Percentiles rank a stretch among this genome's conserved stretches.
phyloP scores from a whole-genome alignment of 1,284 basidiomycete genomes.

The Calocybe gambosa region DNA sequence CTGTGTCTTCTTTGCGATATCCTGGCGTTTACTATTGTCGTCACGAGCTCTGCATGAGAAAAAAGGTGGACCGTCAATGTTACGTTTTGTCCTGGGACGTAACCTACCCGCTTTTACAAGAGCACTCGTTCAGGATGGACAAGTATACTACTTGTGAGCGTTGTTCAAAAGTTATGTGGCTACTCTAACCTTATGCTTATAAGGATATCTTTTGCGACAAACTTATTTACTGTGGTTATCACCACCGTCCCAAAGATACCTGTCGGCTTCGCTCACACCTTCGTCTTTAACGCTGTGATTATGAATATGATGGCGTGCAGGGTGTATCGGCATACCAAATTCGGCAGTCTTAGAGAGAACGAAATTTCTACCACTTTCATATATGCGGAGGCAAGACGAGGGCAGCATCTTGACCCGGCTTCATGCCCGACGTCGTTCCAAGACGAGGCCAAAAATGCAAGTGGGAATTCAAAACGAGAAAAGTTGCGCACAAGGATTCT shows the following conservation, averaged over 20 bases:
- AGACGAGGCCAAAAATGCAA: background rate
- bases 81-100: background rate
- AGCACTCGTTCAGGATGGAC: conserved; percentile 5
- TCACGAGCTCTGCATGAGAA: background rate
- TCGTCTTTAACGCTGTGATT: background rate
- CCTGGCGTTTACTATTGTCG: conserved; percentile 5
- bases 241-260: background rate
- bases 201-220: conserved; percentile 7
- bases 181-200: background rate
- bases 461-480: background rate
- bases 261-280: conserved; percentile 3
- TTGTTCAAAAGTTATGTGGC: background rate
- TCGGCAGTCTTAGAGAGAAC: conserved; percentile 6
- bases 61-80: background rate
- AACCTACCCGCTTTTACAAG: conserved; percentile 3
- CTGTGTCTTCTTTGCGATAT: conserved; percentile 10
- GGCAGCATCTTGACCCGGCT: background rate
- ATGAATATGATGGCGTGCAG: conserved; percentile 12
- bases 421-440: too few species aligned
- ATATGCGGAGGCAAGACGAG: background rate
- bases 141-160: background rate
- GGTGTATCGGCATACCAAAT: conserved; percentile 11
- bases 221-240: conserved; percentile 5
- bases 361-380: conserved; percentile 3
- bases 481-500: conserved; percentile 1